These are phyloP conservation scores for Spironucleus salmonicida DNA, from an alignment of 208 protist genomes.

Conservation along the genomic window DNA sequence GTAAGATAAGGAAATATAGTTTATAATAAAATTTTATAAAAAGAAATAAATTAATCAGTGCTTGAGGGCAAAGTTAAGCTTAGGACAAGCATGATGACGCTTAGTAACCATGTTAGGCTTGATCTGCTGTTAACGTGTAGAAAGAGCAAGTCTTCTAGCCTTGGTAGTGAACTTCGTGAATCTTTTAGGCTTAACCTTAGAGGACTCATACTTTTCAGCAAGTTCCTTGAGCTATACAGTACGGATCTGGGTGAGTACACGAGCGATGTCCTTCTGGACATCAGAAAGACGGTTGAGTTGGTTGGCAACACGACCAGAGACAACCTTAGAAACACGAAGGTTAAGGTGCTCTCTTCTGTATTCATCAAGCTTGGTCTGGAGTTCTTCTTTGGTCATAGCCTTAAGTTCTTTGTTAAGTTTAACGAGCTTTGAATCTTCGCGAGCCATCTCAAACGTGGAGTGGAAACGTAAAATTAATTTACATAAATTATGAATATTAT, in stretches of 20 bases:
- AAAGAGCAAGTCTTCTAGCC: not conserved
- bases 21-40: too few species aligned
- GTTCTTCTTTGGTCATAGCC: not conserved
- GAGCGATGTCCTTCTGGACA: slow-evolving; percentile 23
- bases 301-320: not conserved
- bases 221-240: too few species aligned
- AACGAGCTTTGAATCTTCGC: too few species aligned
- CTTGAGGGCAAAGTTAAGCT: slow-evolving; percentile 22
- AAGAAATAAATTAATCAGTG: too few species aligned
- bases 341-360: not conserved
- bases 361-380: not conserved
- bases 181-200: not conserved
- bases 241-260: slow-evolving; percentile 3
- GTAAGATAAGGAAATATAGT: too few species aligned
- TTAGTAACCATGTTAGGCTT: not conserved
- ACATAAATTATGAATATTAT: too few species aligned
- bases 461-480: too few species aligned
- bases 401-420: slow-evolving; percentile 21
- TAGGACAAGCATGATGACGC: not conserved
- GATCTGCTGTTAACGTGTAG: not conserved
- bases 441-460: too few species aligned
- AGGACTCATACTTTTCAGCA: not conserved
- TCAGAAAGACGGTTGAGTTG: not conserved
- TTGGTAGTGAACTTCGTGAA: not conserved
- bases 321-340: not conserved